Evolutionary conservation across 169 alveolate species (phyloP).

Genomic region (Miamiensis avidus): DNA sequence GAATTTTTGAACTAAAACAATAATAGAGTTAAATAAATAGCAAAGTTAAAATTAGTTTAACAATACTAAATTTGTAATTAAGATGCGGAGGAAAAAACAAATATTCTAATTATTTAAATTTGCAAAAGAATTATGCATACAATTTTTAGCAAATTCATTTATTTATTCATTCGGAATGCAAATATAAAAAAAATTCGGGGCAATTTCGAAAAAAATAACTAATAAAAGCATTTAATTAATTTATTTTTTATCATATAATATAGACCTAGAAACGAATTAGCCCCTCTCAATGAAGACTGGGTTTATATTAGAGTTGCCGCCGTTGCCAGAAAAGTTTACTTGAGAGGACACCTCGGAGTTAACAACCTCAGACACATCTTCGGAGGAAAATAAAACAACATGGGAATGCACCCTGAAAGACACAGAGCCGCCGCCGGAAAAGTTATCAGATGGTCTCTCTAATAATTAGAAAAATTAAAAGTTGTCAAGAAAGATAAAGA

Average conservation of each 20-base stretch:
- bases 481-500: slow-evolving; percentile 92
- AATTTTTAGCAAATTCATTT: too few relatives aligned
- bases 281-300: slow-evolving; percentile 97
- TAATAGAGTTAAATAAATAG: too few relatives aligned
- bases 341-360: slow-evolving; percentile 94
- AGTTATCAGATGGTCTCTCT: slow-evolving; percentile 93
- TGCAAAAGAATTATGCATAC: too few relatives aligned
- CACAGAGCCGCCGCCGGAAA: slow-evolving; percentile 94
- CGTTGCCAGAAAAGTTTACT: slow-evolving; percentile 93
- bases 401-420: slow-evolving; percentile 92
- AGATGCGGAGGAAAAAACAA: too few relatives aligned
- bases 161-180: too few relatives aligned
- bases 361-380: slow-evolving; percentile 91
- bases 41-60: too few relatives aligned
- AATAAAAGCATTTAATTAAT: neutral
- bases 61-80: too few relatives aligned
- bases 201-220: too few relatives aligned
- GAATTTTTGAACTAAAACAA: too few relatives aligned
- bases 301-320: slow-evolving; percentile 96
- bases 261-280: slow-evolving; percentile 91
- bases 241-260: slow-evolving; percentile 49
- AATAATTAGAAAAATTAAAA: slow-evolving; percentile 93
- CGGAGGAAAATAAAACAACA: slow-evolving; percentile 89
- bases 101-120: too few relatives aligned
- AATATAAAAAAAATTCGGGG: too few relatives aligned